Evolutionary conservation across 148 eudicot genomes (phyloP).

Genomic region (Amaranthus palmeri): DNA sequence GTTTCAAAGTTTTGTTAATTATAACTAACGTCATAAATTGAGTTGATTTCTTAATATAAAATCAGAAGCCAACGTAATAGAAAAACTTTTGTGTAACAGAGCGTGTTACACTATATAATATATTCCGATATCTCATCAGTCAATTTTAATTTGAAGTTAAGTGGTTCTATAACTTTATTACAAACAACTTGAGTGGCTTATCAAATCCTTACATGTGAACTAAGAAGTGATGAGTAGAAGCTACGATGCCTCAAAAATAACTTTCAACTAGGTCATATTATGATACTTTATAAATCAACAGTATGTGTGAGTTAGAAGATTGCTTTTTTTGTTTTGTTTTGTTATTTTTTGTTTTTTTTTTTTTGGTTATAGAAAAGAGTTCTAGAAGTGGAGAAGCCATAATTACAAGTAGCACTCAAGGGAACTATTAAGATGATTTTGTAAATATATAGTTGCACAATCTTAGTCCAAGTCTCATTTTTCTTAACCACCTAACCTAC

Average conservation of each 20-base stretch:
- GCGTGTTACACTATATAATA: no score
- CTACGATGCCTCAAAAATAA: background rate
- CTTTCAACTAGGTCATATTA: background rate
- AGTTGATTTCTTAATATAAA: no score
- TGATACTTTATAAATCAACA: background rate
- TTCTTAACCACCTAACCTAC: slow-evolving; percentile 28
- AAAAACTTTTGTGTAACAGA: no score
- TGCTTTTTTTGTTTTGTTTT: background rate
- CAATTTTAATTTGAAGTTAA: no score
- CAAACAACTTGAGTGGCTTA: no score
- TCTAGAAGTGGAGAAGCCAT: background rate
- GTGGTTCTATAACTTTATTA: no score
- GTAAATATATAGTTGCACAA: slow-evolving; percentile 16
- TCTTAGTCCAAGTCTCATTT: slow-evolving; percentile 21
- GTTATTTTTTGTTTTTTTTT: no score
- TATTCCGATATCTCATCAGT: no score
- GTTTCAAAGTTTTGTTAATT: no score
- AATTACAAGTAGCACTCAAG: slow-evolving; percentile 17
- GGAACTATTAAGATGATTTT: slow-evolving; percentile 3
- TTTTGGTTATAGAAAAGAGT: background rate
- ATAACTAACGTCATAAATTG: no score
- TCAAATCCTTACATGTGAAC: no score
- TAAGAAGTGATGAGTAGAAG: background rate
- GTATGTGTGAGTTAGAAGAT: slow-evolving; percentile 4
- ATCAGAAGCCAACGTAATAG: no score